Conservation (phyloP, 2,329 filamentous ascomycete genomes). For the Juglanconis juglandina region DNA sequence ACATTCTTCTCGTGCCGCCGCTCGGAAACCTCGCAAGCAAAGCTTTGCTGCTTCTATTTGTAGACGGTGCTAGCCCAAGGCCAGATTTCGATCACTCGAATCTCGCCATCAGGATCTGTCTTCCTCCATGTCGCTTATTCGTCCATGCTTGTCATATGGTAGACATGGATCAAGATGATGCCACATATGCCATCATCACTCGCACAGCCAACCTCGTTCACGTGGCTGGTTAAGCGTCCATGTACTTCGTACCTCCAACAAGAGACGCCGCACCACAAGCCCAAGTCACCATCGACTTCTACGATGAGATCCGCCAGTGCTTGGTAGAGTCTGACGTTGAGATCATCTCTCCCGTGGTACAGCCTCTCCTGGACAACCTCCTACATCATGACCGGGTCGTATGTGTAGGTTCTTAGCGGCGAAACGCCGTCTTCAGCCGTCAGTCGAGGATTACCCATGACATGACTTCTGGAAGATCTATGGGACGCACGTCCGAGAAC, state of each 20-base stretch:
- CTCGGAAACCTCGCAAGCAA: background rate
- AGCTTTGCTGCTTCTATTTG: constrained; percentile 8
- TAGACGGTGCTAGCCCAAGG: constrained; percentile 1
- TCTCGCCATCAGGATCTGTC: constrained; percentile 2
- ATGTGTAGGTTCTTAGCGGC: too few relatives aligned
- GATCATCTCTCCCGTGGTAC: background rate
- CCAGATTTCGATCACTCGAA: constrained; percentile 7
- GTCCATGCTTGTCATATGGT: constrained; percentile 17
- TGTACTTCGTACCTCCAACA: background rate
- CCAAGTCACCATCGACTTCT: background rate
- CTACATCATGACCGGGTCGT: background rate
- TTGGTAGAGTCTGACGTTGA: background rate
- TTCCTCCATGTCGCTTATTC: constrained; percentile 13
- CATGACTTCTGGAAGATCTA: background rate
- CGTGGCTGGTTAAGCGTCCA: background rate
- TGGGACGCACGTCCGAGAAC: background rate
- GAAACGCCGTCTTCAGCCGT: too few relatives aligned
- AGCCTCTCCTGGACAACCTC: background rate
- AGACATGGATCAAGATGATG: constrained; percentile 14
- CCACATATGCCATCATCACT: constrained; percentile 5
- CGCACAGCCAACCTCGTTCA: constrained; percentile 1
- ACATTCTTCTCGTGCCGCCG: background rate
- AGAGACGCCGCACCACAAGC: background rate
- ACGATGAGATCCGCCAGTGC: background rate
- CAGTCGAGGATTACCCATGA: too few relatives aligned